Base-by-base conservation (phyloP, 805 yeast species). In the Metschnikowia rubicola region DNA sequence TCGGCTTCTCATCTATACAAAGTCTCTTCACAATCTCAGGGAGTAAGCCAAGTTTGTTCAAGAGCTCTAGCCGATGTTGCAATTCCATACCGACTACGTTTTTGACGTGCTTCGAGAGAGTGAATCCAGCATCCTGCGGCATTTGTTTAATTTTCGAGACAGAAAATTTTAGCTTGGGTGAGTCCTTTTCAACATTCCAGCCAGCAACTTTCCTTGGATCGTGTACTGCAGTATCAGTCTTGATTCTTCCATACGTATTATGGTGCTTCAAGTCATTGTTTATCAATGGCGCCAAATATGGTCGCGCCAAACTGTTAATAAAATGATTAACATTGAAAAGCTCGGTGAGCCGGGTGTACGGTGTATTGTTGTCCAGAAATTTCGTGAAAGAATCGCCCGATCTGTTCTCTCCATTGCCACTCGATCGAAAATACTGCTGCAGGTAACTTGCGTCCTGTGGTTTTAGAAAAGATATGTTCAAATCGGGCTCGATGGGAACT, bases 261-360 rank as follows among this genome's bases (percentile, higher is more conserved):
- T 78, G 79, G 61, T 89, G 94, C 59, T 84, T 85, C 59, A 88
- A 74, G 60, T 89, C 97, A 54, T 87, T 85, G 33, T 87, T 82
- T 37, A 94, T 78, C 47, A 92, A 71, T 0, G 98, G 97, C 0
- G 97, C 96, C 56, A 92, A 71, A 59, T 92, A 94, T 0, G 98
- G 97, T 52, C 97, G 77, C 8, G 98, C 96, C 54, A 92, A 73
- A 17, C 97, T 88, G 1, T 91, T 91, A 30, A 94, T 75, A 60
- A 89, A 92, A 65, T 91, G 95, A 65, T 94, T 94, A 21, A 94
- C 98, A 58, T 94, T 94, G 71, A 92, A 94, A 48, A 92, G 74
- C 63, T 94, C 98, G 0, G 97, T 86, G 40, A 92, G 75, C 45
- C 96, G 73, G 1, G 94, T 86, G 61, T 92, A 92, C 0, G 97